Conservation (phyloP, 2,329 filamentous ascomycete genomes). For the Apiospora sp. region DNA sequence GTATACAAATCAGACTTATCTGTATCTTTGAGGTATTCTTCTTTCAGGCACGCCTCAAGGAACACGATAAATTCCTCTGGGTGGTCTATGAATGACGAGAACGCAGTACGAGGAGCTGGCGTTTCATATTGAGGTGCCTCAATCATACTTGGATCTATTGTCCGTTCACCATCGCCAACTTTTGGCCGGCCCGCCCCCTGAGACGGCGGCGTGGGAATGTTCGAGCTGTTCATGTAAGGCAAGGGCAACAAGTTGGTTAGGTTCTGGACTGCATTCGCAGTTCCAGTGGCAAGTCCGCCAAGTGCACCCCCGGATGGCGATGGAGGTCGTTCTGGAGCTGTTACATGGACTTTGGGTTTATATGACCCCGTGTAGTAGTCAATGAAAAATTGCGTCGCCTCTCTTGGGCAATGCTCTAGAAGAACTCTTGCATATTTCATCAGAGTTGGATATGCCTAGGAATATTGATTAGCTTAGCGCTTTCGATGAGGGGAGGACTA, state of each 20-base stretch:
- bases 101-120: slow-evolving; percentile 86
- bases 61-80: slow-evolving; percentile 91
- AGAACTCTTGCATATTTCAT: slow-evolving; percentile 96
- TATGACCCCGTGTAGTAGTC: slow-evolving; percentile 94
- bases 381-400: slow-evolving; percentile 88
- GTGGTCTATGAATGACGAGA: slow-evolving; percentile 96
- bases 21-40: slow-evolving; percentile 72
- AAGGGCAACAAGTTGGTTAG: slow-evolving; percentile 83
- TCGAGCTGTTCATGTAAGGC: slow-evolving; percentile 79
- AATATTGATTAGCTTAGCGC: slow-evolving; percentile 42
- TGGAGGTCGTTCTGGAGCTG: slow-evolving; percentile 46
- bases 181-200: slow-evolving; percentile 59
- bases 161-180: slow-evolving; percentile 60
- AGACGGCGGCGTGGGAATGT: slow-evolving; percentile 61
- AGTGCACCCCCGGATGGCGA: slow-evolving; percentile 45
- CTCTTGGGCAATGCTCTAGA: slow-evolving; percentile 82
- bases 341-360: slow-evolving; percentile 70
- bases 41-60: slow-evolving; percentile 84
- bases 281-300: slow-evolving; percentile 56
- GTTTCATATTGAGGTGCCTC: slow-evolving; percentile 71
- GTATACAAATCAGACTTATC: slow-evolving; percentile 91
- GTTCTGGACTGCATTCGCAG: slow-evolving; percentile 83
- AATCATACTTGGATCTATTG: slow-evolving; percentile 57
- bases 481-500: slow-evolving; percentile 29
- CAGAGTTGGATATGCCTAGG: slow-evolving; percentile 81